Evolutionary conservation across 768 basidiomycete species (phyloP).

Genomic region (Lactarius vividus): DNA sequence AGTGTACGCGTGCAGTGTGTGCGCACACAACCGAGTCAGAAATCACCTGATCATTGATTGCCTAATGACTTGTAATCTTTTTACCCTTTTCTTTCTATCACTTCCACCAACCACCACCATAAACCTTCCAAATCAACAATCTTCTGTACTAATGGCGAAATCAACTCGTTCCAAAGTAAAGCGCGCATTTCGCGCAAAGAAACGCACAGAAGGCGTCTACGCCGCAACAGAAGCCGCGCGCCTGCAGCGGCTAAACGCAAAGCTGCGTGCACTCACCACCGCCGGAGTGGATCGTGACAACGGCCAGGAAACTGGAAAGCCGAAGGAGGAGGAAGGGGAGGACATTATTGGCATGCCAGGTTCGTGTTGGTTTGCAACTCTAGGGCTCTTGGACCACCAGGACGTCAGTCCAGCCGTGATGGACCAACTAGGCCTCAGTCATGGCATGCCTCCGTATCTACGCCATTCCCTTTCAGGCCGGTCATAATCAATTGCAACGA

Average conservation of each 20-base stretch:
- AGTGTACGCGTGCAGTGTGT: background rate
- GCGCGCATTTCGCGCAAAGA: slow-evolving; percentile 72
- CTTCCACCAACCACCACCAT: background rate
- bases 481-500: background rate
- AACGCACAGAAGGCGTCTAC: slow-evolving; percentile 70
- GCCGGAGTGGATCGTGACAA: background rate
- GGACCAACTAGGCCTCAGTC: slow-evolving; percentile 33
- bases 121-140: background rate
- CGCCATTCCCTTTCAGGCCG: background rate
- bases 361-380: slow-evolving; percentile 25
- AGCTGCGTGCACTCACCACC: slow-evolving; percentile 51
- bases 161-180: slow-evolving; percentile 81
- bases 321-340: slow-evolving; percentile 23
- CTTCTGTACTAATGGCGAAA: slow-evolving; percentile 63
- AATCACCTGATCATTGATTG: background rate
- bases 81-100: background rate
- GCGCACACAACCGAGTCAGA: background rate
- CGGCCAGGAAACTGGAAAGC: slow-evolving; percentile 9
- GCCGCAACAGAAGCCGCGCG: slow-evolving; percentile 78
- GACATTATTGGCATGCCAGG: slow-evolving; percentile 33
- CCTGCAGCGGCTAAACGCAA: slow-evolving; percentile 65
- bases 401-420: slow-evolving; percentile 54
- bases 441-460: background rate
- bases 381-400: slow-evolving; percentile 42
- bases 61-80: background rate